Evolutionary conservation across 768 basidiomycete species (phyloP).

Genomic region (Guyanaporus albipodus): DNA sequence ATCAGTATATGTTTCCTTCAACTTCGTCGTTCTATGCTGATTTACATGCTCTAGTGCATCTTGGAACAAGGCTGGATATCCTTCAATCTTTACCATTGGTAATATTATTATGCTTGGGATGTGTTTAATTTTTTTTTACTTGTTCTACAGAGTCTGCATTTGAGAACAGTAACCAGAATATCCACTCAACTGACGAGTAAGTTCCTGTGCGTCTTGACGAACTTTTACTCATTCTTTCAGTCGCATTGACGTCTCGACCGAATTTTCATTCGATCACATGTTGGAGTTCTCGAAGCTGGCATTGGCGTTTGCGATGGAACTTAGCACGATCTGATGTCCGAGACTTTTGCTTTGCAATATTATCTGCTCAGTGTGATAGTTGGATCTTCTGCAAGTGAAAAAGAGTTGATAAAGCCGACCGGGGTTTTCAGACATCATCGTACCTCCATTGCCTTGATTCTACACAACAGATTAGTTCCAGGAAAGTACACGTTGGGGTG

Average conservation of each 20-base stretch:
- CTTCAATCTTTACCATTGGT: slow-evolving; percentile 77
- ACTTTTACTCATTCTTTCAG: slow-evolving; percentile 37
- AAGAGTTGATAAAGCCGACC: no score
- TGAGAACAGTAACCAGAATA: slow-evolving; percentile 67
- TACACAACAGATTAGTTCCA: no score
- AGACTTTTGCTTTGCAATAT: not conserved
- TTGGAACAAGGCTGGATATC: slow-evolving; percentile 84
- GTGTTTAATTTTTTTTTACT: not conserved
- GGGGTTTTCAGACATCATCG: no score
- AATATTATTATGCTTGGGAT: not conserved
- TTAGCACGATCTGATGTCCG: slow-evolving; percentile 42
- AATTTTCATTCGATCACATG: slow-evolving; percentile 92
- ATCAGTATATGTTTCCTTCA: slow-evolving; percentile 59
- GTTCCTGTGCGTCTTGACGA: slow-evolving; percentile 41
- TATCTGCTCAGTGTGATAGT: not conserved
- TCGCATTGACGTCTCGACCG: slow-evolving; percentile 78
- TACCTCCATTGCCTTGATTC: no score
- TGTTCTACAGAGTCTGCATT: slow-evolving; percentile 56
- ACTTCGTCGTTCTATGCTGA: slow-evolving; percentile 19
- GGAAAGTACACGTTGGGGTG: no score
- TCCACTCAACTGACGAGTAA: slow-evolving; percentile 79
- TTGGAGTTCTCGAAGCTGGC: slow-evolving; percentile 83
- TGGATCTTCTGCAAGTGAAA: no score
- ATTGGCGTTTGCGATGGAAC: slow-evolving; percentile 74
- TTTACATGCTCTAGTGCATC: slow-evolving; percentile 49